Conservation (phyloP, 1,139 yeast genomes). For the Torulaspora globosa region DNA sequence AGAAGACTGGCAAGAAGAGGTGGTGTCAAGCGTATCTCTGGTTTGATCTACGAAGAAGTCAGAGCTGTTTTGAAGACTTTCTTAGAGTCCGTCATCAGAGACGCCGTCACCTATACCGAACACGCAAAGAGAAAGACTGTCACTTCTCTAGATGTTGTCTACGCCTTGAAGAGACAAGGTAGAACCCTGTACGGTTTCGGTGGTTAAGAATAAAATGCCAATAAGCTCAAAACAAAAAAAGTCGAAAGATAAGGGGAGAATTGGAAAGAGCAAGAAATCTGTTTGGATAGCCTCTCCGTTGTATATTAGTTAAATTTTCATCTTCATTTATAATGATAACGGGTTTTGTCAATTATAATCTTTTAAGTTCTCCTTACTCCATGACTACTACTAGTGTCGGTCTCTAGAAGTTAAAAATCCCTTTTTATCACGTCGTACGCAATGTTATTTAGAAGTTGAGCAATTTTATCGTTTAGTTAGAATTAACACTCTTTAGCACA, state of each 20-base stretch:
- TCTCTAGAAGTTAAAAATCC: too few species aligned
- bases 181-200: constrained; percentile 99
- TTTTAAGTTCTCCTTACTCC: not conserved
- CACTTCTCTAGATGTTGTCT: constrained; percentile 96
- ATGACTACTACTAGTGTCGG: too few species aligned
- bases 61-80: constrained; percentile 94
- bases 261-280: not conserved
- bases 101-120: constrained; percentile 98
- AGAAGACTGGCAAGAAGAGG: constrained; percentile 99
- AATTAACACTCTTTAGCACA: too few species aligned
- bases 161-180: constrained; percentile 99
- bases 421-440: too few species aligned
- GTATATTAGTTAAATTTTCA: constrained; percentile 11
- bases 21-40: constrained; percentile 99
- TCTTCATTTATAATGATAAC: constrained; percentile 8
- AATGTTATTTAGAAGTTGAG: too few species aligned
- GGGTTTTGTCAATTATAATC: constrained; percentile 2
- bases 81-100: constrained; percentile 96
- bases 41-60: constrained; percentile 97
- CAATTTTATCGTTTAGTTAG: not conserved
- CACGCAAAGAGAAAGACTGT: constrained; percentile 99
- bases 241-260: not conserved
- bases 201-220: constrained; percentile 57
- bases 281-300: constrained; percentile 4
- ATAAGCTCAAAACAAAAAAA: too few species aligned